Base-by-base conservation (phyloP, 108 stramenopile genomes). In the Nannochloropsis salina region DNA sequence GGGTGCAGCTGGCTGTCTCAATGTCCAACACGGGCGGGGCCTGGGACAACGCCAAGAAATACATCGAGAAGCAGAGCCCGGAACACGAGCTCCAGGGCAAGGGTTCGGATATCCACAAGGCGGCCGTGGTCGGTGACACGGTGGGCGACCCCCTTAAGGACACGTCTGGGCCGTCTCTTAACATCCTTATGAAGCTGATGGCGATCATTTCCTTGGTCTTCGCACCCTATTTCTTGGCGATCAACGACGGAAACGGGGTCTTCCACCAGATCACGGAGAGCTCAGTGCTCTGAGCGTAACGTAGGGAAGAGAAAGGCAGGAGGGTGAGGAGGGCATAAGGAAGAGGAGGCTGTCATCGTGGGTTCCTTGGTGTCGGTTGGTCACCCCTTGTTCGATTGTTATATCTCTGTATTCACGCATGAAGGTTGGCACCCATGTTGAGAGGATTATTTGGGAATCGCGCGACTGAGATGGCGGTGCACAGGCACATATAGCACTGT, bases 21-120 rank as follows among this genome's bases (percentile, higher is more conserved):
- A 97, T 97, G 95, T 96, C 96, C 86, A 98, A 98, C 94, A 95
- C 96, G 83, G 98, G 98, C 45, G 98, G 98, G 87, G 98, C 98
- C 21, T 98, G 98, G 98, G 97, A 98, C 87, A 98, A 98, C 87
- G 96, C 97, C 86, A 98, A 98, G 93, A 98, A 98, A 92, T 97
- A 95, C 93, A 97, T 97, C 90, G 97, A 98, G 92, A 94, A 94
- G 90, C 90, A 89, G 79, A 86, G 47, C 22, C 88, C 88, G 9
- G 95, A 96, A 86, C 94, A 93, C 44, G 96, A 95, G 83, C 92
- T 98, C 82, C 93, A 94, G 90, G 93, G 93, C 61, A 96, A 97
- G 94, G 96, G 95, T 82, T 93, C 94, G 51, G 95, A 96, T 86
- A 85, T 86, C 85, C 90, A 91, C 91, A 96, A 98, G 93, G 97